Percentiles rank a stretch among this genome's conserved stretches.
phyloP scores from a whole-genome alignment of 163 green algal species.

The Coccomyxa subellipsoidea region DNA sequence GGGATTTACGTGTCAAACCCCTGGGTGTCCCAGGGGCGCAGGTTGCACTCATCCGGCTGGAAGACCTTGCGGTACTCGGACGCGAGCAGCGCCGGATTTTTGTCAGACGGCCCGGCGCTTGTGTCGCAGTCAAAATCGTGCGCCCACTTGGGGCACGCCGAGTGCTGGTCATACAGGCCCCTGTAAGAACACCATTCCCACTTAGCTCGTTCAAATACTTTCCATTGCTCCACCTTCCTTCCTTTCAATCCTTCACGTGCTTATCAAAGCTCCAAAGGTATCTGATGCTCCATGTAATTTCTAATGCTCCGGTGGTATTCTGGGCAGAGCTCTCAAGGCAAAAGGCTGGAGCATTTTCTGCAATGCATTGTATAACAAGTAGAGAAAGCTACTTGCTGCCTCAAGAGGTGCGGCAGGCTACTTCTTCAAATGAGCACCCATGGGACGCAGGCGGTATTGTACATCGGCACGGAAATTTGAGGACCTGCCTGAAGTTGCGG shows the following conservation, averaged over 20 bases:
- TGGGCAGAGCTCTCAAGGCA: no score
- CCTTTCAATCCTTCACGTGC: background rate
- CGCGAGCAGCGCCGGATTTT: background rate
- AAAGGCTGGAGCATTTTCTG: no score
- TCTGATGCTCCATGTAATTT: no score
- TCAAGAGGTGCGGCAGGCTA: no score
- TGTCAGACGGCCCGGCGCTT: no score
- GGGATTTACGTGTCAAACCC: background rate
- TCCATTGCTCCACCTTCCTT: background rate
- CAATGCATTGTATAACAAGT: no score
- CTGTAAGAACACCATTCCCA: background rate
- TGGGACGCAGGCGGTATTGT: no score
- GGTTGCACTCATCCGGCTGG: background rate
- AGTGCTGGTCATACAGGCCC: background rate
- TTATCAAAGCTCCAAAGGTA: background rate
- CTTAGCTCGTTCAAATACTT: background rate
- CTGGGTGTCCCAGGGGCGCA: background rate
- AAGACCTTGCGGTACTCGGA: background rate
- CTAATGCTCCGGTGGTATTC: no score
- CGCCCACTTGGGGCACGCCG: background rate
- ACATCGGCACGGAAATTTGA: no score
- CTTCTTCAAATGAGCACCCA: no score
- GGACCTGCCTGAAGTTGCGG: background rate
- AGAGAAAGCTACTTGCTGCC: no score
- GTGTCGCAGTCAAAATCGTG: background rate